These are phyloP conservation scores for Scopulariopsis brevicaulis DNA, from an alignment of 2,329 filamentous ascomycete genomes.

Conservation along the genomic window DNA sequence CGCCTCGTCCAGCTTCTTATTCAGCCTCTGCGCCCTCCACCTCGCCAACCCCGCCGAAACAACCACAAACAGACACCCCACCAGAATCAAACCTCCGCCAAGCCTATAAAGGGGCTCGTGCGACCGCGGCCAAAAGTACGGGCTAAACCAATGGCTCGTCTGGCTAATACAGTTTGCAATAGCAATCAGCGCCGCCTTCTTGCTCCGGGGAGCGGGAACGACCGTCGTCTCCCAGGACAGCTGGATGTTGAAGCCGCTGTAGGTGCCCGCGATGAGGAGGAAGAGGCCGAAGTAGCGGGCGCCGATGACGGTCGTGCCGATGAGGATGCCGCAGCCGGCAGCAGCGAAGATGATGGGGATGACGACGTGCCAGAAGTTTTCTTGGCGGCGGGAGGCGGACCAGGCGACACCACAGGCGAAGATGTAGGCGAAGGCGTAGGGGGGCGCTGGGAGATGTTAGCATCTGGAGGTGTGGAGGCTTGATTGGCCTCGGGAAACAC, in stretches of 20 bases:
- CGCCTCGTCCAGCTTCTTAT: constrained; percentile 14
- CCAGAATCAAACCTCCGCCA: constrained; percentile 11
- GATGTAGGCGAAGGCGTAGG: constrained; percentile 26
- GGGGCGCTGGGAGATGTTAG: constrained; percentile 14
- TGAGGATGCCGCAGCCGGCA: constrained; percentile 25
- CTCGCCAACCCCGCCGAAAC: constrained; percentile 9
- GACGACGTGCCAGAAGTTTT: constrained; percentile 26
- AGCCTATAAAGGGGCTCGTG: constrained; percentile 16
- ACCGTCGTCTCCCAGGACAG: constrained; percentile 26
- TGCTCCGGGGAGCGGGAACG: constrained; percentile 22
- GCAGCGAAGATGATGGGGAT: constrained; percentile 22
- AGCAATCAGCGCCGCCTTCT: constrained; percentile 26
- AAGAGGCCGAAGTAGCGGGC: constrained; percentile 29
- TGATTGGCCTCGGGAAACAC: too few species aligned
- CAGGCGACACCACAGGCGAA: constrained; percentile 21
- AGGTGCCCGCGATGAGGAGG: constrained; percentile 23
- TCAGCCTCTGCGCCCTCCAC: constrained; percentile 11
- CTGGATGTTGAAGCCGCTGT: constrained; percentile 24
- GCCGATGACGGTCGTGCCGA: constrained; percentile 24
- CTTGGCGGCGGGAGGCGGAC: constrained; percentile 20
- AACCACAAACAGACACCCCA: constrained; percentile 10
- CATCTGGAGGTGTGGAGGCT: too few species aligned
- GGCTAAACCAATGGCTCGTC: constrained; percentile 24
- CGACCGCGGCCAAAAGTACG: constrained; percentile 19
- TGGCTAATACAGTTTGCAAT: constrained; percentile 26